phyloP scores from a whole-genome alignment of 75 land plant species.

The Sequoiadendron giganteum region DNA sequence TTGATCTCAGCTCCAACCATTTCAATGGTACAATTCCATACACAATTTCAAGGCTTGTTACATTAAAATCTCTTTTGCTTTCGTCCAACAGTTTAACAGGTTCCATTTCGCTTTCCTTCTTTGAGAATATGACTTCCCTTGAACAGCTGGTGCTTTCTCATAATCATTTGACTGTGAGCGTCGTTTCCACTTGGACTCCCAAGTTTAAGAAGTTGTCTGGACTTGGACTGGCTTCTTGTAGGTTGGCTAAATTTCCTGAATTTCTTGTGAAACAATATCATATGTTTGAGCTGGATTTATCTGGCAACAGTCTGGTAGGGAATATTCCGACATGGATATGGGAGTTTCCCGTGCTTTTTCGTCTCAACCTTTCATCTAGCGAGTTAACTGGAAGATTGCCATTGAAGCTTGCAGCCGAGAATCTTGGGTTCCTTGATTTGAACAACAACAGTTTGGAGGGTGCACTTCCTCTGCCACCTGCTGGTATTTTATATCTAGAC shows the following conservation, averaged over 20 bases:
- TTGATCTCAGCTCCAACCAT: too few relatives aligned
- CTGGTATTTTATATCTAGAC: neutral
- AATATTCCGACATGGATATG: slow-evolving; percentile 38
- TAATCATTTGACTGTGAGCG: neutral
- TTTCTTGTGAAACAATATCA: slow-evolving; percentile 20
- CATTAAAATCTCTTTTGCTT: too few relatives aligned
- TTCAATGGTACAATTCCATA: too few relatives aligned
- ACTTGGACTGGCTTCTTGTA: neutral
- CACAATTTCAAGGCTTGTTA: too few relatives aligned
- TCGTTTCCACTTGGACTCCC: neutral
- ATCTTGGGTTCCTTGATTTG: slow-evolving; percentile 38
- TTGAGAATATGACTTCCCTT: neutral
- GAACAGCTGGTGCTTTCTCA: neutral
- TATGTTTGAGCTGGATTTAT: slow-evolving; percentile 24
- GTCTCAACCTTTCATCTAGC: slow-evolving; percentile 32
- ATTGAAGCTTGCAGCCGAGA: slow-evolving; percentile 31
- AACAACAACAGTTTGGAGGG: slow-evolving; percentile 49
- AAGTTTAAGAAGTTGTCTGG: neutral
- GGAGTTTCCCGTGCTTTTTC: slow-evolving; percentile 15
- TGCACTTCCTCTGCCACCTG: slow-evolving; percentile 28
- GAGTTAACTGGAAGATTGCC: slow-evolving; percentile 10
- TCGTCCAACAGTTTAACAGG: too few relatives aligned
- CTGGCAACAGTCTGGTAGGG: slow-evolving; percentile 34
- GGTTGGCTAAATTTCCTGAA: slow-evolving; percentile 21
- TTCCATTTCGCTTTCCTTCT: too few relatives aligned